Base-by-base conservation (phyloP, 345 rosid genomes). In the Euphorbia pulcherrima region DNA sequence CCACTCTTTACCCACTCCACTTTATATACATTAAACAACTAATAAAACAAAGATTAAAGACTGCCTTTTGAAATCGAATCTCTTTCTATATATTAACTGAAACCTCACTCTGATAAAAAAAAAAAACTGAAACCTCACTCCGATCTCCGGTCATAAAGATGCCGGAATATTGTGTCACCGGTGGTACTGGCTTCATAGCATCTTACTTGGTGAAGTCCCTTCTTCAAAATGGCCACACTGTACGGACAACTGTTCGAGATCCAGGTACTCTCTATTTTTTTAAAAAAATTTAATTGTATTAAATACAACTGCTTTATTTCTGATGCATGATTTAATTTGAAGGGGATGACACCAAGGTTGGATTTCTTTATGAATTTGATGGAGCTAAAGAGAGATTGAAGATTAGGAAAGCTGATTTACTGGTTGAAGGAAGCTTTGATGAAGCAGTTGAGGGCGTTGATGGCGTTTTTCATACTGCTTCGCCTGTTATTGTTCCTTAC, bases 181-280 rank as follows among this genome's bases (percentile, higher is more conserved):
- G 97, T 62, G 97, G 97, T 54, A 85, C 92, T 0, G 95, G 99
- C 14, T 91, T 91, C 88, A 87, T 94, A 14, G 96, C 92, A 12
- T 81, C 92, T 66, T 77, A 86, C 72, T 67, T 94, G 71, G 73
- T 91, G 8, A 94, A 85, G 79, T 71, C 86, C 17, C 80, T 94
- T 50, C 84, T 94, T 16, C 83, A 85, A 30, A 68, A 75, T 7
- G 96, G 97, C 8, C 86, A 88, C 77, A 63, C 63, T 2, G 96
- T 94, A 4, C 79, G 95, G 26, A 70, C 92, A 47, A 91, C 95
- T 0, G 96, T 88, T n/a, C 71, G 97, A 73, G 77, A 91, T 75
- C 95, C 97, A 21, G 85, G 98, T 92, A 35, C 7, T 30, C 17
- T 23, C 9, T n/a, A n/a, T 0, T 24, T 46, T 5, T 11, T 64